phyloP scores from a whole-genome alignment of 129 eudicot species.

The Chrysanthemum makinoi region DNA sequence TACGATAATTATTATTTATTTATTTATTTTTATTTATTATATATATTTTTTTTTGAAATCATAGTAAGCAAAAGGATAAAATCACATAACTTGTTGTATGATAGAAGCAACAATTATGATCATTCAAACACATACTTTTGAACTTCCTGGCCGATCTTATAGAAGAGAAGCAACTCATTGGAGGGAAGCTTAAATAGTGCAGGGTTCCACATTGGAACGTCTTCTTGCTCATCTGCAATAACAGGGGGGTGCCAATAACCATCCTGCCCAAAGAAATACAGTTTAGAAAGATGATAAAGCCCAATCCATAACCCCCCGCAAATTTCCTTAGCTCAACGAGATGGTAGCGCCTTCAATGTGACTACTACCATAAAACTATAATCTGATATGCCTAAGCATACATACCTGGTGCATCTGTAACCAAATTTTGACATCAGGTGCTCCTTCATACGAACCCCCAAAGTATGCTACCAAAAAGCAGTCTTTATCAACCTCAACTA shows the following conservation, averaged over 20 bases:
- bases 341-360: not conserved
- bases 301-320: not conserved
- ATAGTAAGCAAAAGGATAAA: not conserved
- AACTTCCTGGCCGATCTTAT: slow-evolving; percentile 80
- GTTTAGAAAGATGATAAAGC: not conserved
- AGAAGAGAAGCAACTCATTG: slow-evolving; percentile 84
- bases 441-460: slow-evolving; percentile 89
- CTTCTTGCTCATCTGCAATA: slow-evolving; percentile 62
- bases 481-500: slow-evolving; percentile 87
- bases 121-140: slow-evolving; percentile 50
- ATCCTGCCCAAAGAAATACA: slow-evolving; percentile 50
- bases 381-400: not conserved
- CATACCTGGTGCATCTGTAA: slow-evolving; percentile 71
- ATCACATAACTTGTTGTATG: not conserved
- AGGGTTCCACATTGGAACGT: slow-evolving; percentile 97
- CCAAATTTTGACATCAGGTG: slow-evolving; percentile 95
- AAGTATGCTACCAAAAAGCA: slow-evolving; percentile 85
- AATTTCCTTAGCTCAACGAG: not conserved
- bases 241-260: slow-evolving; percentile 72
- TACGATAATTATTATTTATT: not conserved
- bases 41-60: not conserved
- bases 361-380: not conserved
- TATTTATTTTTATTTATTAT: too few species aligned
- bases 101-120: too few species aligned
- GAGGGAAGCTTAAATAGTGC: slow-evolving; percentile 79